Base-by-base conservation (phyloP, 2,329 filamentous ascomycete species). In the Ophiostoma ips region DNA sequence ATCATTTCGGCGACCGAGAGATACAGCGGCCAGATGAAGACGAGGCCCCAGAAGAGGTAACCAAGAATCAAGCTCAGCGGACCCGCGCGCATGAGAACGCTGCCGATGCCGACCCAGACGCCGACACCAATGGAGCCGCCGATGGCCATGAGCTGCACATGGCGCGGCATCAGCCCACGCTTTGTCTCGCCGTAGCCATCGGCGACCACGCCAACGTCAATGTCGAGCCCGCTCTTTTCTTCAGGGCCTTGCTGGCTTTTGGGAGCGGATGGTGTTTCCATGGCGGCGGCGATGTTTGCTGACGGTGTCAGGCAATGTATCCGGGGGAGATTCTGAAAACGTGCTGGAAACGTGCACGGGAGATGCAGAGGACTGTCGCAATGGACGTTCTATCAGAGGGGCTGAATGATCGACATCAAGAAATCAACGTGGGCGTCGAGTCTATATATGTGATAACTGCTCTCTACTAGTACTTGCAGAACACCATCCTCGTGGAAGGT, bases 1-100 rank as follows among this genome's bases (percentile, higher is more conserved):
- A 68, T 72, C 79, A 83, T 83, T 61, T 83, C 79, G 9, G 79
- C 79, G 52, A 81, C 68, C 53, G 71, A 72, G 58, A 81, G 82
- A 69, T 81, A 82, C 59, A 83, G 74, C 41, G 79, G 65, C 21
- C 67, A 78, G 52, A 83, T 68, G 49, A 81, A 59, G 58, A 66
- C 61, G 35, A 79, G 41, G 77, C 55, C 33, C 68, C 66, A 59
- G 76, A 83, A 35, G 75, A 77, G 51, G 83, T 60, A 54, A 83
- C 68, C 41, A 82, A 64, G 16, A 58, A 52, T 41, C 45, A 52
- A 16, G 36, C 34, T 47, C 45, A 47, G n/a, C 45, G 58, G 56
- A 4, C 58, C 58, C 34, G 51, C 56, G 4, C 44, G 63, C 18
- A 54, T 36, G 5, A 59, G 64, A 43, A 76, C 78, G 55, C 66